Evolutionary conservation across 257 asterid genomes (phyloP).

Genomic region (Salvia rosmarinus): DNA sequence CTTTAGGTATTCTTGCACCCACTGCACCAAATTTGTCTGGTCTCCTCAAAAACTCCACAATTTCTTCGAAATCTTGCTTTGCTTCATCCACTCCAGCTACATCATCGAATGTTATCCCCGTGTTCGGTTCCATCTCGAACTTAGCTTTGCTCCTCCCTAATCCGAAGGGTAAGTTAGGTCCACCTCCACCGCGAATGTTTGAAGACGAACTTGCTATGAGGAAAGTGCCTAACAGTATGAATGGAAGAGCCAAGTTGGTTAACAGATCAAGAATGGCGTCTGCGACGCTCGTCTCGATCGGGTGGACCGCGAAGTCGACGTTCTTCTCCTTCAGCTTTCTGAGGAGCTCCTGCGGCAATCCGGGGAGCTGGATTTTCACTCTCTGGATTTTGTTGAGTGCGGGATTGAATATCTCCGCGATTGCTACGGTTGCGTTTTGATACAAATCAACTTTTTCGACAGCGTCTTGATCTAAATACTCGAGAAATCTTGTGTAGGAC

Average conservation of each 20-base stretch:
- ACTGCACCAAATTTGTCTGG: conserved; percentile 71
- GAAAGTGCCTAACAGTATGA: conserved; percentile 50
- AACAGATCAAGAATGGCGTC: conserved; percentile 50
- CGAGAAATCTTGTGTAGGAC: conserved; percentile 67
- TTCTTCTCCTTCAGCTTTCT: conserved; percentile 56
- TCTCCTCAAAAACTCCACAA: conserved; percentile 59
- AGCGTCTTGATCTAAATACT: conserved; percentile 58
- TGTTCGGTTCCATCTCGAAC: conserved; percentile 75
- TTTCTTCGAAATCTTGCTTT: conserved; percentile 64
- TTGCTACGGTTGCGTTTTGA: conserved; percentile 60
- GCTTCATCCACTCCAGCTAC: conserved; percentile 86
- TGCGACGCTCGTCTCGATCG: conserved; percentile 38
- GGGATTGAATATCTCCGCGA: conserved; percentile 63
- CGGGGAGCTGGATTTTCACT: conserved; percentile 63
- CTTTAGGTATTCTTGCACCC: conserved; percentile 66
- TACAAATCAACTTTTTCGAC: conserved; percentile 65
- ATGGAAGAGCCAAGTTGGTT: conserved; percentile 64
- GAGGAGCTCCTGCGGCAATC: conserved; percentile 56
- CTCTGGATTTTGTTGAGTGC: conserved; percentile 54
- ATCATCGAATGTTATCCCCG: conserved; percentile 70
- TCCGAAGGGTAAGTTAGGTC: conserved; percentile 70
- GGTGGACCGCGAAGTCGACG: conserved; percentile 64
- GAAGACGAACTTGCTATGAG: conserved; percentile 48
- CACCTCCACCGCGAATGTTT: conserved; percentile 44
- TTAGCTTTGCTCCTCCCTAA: conserved; percentile 73